Percentiles rank a stretch among this genome's conserved stretches.
phyloP scores from a whole-genome alignment of 768 basidiomycete genomes.

The Boletus fagicola region DNA sequence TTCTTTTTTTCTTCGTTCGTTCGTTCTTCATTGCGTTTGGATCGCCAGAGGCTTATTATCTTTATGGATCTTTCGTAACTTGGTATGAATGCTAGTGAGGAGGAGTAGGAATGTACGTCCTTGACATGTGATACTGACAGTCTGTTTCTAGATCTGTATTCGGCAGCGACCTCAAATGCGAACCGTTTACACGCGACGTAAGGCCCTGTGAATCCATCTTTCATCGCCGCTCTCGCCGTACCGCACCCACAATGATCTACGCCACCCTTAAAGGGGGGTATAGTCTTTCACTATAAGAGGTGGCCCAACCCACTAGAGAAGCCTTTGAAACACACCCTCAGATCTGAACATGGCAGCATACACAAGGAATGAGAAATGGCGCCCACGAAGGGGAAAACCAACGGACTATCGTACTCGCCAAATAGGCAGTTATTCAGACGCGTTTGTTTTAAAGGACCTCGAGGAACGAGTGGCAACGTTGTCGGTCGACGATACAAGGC shows the following conservation, averaged over 20 bases:
- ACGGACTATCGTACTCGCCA: not conserved
- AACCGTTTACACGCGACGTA: not conserved
- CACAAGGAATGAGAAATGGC: slow-evolving; percentile 5
- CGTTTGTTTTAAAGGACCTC: slow-evolving; percentile 27
- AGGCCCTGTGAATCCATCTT: not conserved
- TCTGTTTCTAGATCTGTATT: slow-evolving; percentile 5
- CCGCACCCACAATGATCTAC: slow-evolving; percentile 12
- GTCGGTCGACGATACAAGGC: slow-evolving; percentile 4
- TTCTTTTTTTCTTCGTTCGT: not conserved
- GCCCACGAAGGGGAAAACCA: slow-evolving; percentile 17
- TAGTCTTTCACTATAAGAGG: slow-evolving; percentile 1
- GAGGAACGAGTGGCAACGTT: slow-evolving; percentile 19
- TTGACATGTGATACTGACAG: too few relatives aligned
- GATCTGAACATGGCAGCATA: slow-evolving; percentile 21
- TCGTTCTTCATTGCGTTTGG: not conserved
- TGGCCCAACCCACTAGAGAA: not conserved
- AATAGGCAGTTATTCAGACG: not conserved
- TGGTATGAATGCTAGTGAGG: slow-evolving; percentile 2
- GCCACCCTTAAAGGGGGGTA: slow-evolving; percentile 1
- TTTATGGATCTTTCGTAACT: slow-evolving; percentile 22
- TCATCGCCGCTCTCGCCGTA: not conserved
- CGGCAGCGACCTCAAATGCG: too few relatives aligned
- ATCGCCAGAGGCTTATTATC: slow-evolving; percentile 18
- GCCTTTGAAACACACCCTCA: not conserved
- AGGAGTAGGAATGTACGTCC: slow-evolving; percentile 1